Evolutionary conservation across 2,329 filamentous ascomycete genomes (phyloP), one percentile per base, ranked within the genome.

Genomic region (Samsoniella hepiali): DNA sequence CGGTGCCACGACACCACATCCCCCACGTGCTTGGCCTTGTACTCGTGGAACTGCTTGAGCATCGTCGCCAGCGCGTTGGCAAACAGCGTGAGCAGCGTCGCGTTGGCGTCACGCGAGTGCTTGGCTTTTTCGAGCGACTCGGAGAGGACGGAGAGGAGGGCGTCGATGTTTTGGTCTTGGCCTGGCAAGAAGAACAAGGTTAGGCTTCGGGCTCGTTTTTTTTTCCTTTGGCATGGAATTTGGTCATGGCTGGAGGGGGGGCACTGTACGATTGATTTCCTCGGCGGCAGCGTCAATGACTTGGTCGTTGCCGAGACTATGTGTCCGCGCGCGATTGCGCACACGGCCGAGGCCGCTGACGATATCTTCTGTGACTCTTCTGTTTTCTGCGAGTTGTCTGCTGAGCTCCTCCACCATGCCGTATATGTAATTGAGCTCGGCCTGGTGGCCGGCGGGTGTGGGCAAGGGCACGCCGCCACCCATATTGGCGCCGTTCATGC

Each of bases 381-480:
- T 79, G 71, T 87, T 88, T 58, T 87, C 84, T 13, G 85, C 82
- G 36, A 89, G 78, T 70, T 88, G 84, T 40, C 83, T 81, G 69
- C 85, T 87, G 55, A 89, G 78, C 71, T 88, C 85, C 70, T 89
- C 87, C 11, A 89, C 86, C 83, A 89, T 86, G 67, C 80, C 79
- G 71, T 88, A 88, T 70, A 89, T 87, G 74, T 87, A 86, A 71
- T 87, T 88, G 65, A 89, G 81, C 73, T 89, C 87, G 59, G 86
- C 83, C 73, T 89, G 86, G 72, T 89, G 86, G 55, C 86, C 86
- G 22, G 86, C 87, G n/a, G 86, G 86, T 17, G 84, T 87, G 15
- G 86, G 85, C 51, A 82, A 79, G 55, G 80, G 78, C 63, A 82
- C 80, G 65, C 78, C 79, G 38, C 75, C 76, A 34, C 77, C 74